Conservation (phyloP, 768 basidiomycete species). For the Mycena albidolilacea region DNA sequence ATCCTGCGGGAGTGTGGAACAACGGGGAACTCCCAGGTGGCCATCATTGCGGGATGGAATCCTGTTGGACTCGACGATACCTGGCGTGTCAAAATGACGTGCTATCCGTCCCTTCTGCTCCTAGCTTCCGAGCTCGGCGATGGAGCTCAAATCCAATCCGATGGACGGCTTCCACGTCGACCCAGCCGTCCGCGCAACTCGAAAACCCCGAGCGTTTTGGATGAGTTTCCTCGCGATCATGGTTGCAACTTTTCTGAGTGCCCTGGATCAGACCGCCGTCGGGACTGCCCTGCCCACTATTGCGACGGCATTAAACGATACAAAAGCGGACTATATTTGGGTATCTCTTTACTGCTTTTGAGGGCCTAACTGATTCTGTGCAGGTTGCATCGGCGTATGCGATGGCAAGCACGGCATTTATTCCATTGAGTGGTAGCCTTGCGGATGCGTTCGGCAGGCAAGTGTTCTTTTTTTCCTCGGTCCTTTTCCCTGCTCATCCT, state of each 20-base stretch:
- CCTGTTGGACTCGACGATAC: too few relatives aligned
- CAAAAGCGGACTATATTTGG: constrained; percentile 35
- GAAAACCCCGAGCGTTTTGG: constrained; percentile 30
- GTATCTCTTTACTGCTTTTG: not conserved
- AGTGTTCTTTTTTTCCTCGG: not conserved
- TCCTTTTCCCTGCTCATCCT: too few relatives aligned
- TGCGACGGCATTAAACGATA: constrained; percentile 25
- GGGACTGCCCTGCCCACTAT: constrained; percentile 37
- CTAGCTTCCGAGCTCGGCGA: too few relatives aligned
- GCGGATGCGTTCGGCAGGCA: constrained; percentile 49
- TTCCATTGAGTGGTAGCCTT: constrained; percentile 54
- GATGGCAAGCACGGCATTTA: constrained; percentile 54
- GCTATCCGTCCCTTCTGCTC: too few relatives aligned
- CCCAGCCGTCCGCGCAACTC: too few relatives aligned
- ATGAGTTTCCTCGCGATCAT: constrained; percentile 31
- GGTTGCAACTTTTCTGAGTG: constrained; percentile 28
- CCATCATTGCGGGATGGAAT: too few relatives aligned
- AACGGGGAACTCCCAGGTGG: too few relatives aligned
- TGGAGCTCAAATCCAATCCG: too few relatives aligned
- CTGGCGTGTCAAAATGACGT: too few relatives aligned
- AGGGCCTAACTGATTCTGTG: too few relatives aligned
- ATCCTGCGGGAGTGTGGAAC: too few relatives aligned
- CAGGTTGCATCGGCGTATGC: constrained; percentile 58
- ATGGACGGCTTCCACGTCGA: too few relatives aligned
- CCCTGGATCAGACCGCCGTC: constrained; percentile 31